These are phyloP conservation scores for Phlegmacium glaucopus DNA, from an alignment of 768 basidiomycete genomes.

Conservation along the genomic window DNA sequence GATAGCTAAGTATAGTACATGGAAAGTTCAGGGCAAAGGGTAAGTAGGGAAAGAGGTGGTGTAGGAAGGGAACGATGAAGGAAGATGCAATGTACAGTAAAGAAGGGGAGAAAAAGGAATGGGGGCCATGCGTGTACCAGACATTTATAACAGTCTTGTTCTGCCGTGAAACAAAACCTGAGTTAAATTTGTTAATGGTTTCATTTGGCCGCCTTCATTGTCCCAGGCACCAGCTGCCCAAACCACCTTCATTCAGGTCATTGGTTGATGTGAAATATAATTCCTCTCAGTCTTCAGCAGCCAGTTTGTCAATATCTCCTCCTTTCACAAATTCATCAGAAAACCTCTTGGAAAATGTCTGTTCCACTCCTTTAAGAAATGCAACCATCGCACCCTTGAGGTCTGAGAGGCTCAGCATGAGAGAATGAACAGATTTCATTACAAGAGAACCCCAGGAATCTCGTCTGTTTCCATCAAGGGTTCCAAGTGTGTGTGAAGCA, in stretches of 20 bases:
- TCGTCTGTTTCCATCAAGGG: background rate
- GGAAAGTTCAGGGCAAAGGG: too few relatives aligned
- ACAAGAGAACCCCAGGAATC: background rate
- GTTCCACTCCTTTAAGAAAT: constrained; percentile 17
- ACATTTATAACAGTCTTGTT: constrained; percentile 10
- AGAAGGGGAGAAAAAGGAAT: too few relatives aligned
- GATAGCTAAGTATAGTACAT: too few relatives aligned
- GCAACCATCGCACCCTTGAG: constrained; percentile 11
- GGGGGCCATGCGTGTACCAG: too few relatives aligned
- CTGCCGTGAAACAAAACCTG: background rate
- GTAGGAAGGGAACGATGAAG: too few relatives aligned
- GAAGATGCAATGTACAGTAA: too few relatives aligned
- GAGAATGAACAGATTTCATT: constrained; percentile 4
- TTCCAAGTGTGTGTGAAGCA: background rate
- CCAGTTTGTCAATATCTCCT: constrained; percentile 11
- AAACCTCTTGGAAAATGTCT: constrained; percentile 20
- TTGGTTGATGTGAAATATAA: constrained; percentile 21
- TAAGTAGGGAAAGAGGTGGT: too few relatives aligned
- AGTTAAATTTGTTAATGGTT: constrained; percentile 14
- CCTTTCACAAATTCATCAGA: constrained; percentile 22
- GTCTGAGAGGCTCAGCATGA: constrained; percentile 9
- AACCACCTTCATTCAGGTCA: constrained; percentile 24
- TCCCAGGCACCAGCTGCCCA: constrained; percentile 12
- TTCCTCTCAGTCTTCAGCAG: constrained; percentile 1
- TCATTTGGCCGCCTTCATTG: constrained; percentile 1